A percentile compares a stretch with the other conserved stretches of the same genome.
Evolutionary conservation across 441 rosid species (phyloP).

Genomic region (Bruguiera hainesii): DNA sequence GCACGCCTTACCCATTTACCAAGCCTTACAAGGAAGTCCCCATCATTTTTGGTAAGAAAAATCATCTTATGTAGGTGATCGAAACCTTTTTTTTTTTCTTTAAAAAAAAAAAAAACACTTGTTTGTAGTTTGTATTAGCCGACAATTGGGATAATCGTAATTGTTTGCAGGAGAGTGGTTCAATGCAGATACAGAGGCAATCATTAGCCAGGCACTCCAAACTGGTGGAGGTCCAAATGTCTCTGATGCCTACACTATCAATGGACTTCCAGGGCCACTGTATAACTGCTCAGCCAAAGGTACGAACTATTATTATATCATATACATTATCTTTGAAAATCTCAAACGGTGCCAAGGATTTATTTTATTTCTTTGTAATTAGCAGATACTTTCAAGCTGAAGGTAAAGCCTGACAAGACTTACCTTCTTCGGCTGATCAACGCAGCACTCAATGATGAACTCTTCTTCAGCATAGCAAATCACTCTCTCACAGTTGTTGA

Average conservation of each 20-base stretch:
- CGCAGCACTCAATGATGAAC: slow-evolving; percentile 34
- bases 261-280: slow-evolving; percentile 28
- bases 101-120: too few species aligned
- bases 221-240: slow-evolving; percentile 32
- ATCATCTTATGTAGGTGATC: background rate
- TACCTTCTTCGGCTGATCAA: slow-evolving; percentile 31
- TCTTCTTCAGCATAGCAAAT: slow-evolving; percentile 30
- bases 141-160: too few species aligned
- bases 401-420: slow-evolving; percentile 22
- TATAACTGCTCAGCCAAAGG: slow-evolving; percentile 20
- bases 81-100: too few species aligned
- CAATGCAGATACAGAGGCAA: slow-evolving; percentile 22
- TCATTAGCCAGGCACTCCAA: slow-evolving; percentile 20
- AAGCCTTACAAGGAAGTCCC: slow-evolving; percentile 53
- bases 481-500: slow-evolving; percentile 29
- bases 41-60: slow-evolving; percentile 43
- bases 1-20: slow-evolving; percentile 44
- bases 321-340: background rate
- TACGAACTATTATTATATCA: background rate
- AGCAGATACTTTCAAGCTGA: slow-evolving; percentile 23
- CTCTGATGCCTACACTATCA: slow-evolving; percentile 35
- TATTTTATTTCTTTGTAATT: background rate
- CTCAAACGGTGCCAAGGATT: background rate
- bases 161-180: slow-evolving; percentile 33
- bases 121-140: too few species aligned